Evolutionary conservation across 306 rosid genomes (phyloP).

Genomic region (Pyrus pyrifolia): DNA sequence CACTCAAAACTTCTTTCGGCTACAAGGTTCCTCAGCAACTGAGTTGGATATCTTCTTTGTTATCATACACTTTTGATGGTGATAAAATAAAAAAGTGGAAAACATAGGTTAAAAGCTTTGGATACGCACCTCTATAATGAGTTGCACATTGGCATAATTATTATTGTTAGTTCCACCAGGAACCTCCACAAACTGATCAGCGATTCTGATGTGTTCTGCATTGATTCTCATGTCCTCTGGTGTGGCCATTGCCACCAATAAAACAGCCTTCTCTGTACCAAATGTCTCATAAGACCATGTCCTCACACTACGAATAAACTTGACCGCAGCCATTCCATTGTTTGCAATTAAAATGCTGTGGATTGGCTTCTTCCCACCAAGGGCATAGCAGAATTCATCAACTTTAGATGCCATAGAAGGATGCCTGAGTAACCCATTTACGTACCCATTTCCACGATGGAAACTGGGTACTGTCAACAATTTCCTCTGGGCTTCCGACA

Average conservation of each 20-base stretch:
- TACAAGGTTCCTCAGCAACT: background rate
- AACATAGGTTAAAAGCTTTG: conserved; percentile 1
- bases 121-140: conserved; percentile 79
- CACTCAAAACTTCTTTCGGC: background rate
- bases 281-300: conserved; percentile 95
- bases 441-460: conserved; percentile 52
- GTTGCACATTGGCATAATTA: conserved; percentile 97
- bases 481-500: conserved; percentile 47
- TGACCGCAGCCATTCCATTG: conserved; percentile 99
- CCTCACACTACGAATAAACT: conserved; percentile 92
- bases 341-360: conserved; percentile 93
- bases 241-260: conserved; percentile 99
- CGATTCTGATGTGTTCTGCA: conserved; percentile 99
- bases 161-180: conserved; percentile 99
- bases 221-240: conserved; percentile 99
- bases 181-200: conserved; percentile 98
- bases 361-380: conserved; percentile 89
- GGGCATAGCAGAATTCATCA: conserved; percentile 70
- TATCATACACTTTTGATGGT: background rate
- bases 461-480: conserved; percentile 29
- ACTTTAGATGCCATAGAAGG: conserved; percentile 66
- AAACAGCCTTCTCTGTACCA: conserved; percentile 91
- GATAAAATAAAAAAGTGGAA: background rate
- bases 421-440: conserved; percentile 54
- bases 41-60: background rate